phyloP scores from a whole-genome alignment of 1,284 basidiomycete genomes.

The Irpex sp. region DNA sequence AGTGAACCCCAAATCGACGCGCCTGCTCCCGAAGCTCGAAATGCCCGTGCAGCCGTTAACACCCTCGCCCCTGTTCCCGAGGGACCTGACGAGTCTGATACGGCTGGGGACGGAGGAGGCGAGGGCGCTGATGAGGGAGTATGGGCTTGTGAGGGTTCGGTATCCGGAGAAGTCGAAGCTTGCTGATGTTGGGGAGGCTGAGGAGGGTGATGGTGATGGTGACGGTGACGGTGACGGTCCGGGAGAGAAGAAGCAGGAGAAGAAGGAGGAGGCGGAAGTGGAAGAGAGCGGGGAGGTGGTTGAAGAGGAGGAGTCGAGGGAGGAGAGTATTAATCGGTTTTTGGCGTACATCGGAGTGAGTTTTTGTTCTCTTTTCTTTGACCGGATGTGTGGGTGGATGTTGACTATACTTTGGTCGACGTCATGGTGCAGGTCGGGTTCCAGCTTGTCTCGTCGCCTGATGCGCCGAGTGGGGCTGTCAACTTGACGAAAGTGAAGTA shows the following conservation, averaged over 20 bases:
- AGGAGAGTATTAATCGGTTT: slow-evolving; percentile 40
- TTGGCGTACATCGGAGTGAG: slow-evolving; percentile 45
- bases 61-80: slow-evolving; percentile 26
- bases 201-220: background rate
- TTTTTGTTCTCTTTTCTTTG: background rate
- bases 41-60: slow-evolving; percentile 9
- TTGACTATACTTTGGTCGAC: background rate
- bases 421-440: slow-evolving; percentile 11
- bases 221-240: slow-evolving; percentile 7
- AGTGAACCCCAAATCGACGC: too few relatives aligned
- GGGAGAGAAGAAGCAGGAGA: background rate
- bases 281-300: slow-evolving; percentile 7
- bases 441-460: slow-evolving; percentile 10
- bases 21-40: too few relatives aligned
- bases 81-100: slow-evolving; percentile 36
- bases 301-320: slow-evolving; percentile 15
- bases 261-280: background rate
- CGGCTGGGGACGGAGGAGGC: slow-evolving; percentile 36
- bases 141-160: slow-evolving; percentile 30
- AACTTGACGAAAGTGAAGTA: slow-evolving; percentile 28
- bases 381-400: too few relatives aligned
- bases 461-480: background rate
- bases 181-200: background rate
- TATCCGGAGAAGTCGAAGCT: slow-evolving; percentile 14
- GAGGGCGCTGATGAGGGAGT: slow-evolving; percentile 36